Percentiles rank a stretch among this genome's conserved stretches.
Evolutionary conservation across 2,329 filamentous ascomycete species (phyloP).

Genomic region (Fonsecaea monophora): DNA sequence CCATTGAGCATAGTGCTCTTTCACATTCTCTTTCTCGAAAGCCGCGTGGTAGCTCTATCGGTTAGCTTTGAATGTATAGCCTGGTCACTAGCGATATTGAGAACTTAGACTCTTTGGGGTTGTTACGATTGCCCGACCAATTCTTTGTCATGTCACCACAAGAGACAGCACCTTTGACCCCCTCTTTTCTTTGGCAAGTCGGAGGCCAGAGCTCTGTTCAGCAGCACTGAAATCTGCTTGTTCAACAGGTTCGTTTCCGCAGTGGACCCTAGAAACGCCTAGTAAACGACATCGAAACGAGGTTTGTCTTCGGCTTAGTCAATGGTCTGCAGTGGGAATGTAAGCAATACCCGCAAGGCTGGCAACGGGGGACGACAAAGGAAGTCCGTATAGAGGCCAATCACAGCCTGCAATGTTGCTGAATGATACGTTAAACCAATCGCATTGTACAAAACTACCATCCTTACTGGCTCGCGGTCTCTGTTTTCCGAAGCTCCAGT

Average conservation of each 20-base stretch:
- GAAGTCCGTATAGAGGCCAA: background rate
- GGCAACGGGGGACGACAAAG: background rate
- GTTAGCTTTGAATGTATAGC: background rate
- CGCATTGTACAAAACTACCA: background rate
- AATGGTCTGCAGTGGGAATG: background rate
- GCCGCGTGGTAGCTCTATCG: background rate
- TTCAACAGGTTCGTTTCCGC: background rate
- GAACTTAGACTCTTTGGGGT: background rate
- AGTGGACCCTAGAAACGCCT: background rate
- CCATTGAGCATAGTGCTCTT: background rate
- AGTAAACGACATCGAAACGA: background rate
- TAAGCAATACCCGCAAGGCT: conserved; percentile 1
- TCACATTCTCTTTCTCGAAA: too few relatives aligned
- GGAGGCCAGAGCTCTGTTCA: background rate
- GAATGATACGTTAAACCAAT: background rate
- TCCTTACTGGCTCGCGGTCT: background rate
- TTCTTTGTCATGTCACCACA: background rate
- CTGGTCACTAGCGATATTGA: background rate
- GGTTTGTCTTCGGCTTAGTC: background rate
- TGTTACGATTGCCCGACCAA: background rate
- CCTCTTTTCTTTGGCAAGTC: background rate
- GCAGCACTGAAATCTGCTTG: background rate
- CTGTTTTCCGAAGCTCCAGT: background rate
- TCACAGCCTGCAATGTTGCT: background rate
- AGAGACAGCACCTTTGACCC: background rate